Percentiles rank a stretch among this genome's conserved stretches.
These are phyloP conservation scores for Ormosia semicastrata DNA, from an alignment of 306 rosid genomes.

Conservation along the genomic window DNA sequence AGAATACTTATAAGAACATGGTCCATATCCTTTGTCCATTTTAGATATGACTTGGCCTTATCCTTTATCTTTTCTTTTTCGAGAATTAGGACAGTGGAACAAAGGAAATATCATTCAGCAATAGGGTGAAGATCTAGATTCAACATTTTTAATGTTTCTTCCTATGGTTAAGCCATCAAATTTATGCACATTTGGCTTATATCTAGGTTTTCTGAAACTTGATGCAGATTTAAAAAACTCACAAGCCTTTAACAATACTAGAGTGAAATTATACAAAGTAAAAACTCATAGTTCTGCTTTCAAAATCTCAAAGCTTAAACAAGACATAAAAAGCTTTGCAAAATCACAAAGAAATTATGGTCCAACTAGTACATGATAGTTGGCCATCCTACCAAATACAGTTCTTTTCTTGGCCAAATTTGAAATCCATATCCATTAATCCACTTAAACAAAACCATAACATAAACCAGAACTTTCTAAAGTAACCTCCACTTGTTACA, in stretches of 20 bases:
- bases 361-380: not conserved
- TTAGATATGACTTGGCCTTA: no score
- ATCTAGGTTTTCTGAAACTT: not conserved
- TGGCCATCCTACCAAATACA: not conserved
- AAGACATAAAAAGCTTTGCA: not conserved
- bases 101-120: not conserved
- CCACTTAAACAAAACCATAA: no score
- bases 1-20: no score
- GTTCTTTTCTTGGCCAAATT: no score
- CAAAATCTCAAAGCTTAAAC: not conserved
- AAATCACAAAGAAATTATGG: not conserved
- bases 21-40: no score
- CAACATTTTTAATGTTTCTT: not conserved
- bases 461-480: no score
- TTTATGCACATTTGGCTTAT: not conserved
- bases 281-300: not conserved
- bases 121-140: not conserved
- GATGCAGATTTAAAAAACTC: not conserved
- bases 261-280: not conserved
- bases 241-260: not conserved
- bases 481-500: no score
- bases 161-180: not conserved
- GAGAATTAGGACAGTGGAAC: not conserved
- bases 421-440: no score
- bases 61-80: not conserved